These are phyloP conservation scores for Yarrowia galli DNA, from an alignment of 1,139 yeast genomes.

Conservation along the genomic window DNA sequence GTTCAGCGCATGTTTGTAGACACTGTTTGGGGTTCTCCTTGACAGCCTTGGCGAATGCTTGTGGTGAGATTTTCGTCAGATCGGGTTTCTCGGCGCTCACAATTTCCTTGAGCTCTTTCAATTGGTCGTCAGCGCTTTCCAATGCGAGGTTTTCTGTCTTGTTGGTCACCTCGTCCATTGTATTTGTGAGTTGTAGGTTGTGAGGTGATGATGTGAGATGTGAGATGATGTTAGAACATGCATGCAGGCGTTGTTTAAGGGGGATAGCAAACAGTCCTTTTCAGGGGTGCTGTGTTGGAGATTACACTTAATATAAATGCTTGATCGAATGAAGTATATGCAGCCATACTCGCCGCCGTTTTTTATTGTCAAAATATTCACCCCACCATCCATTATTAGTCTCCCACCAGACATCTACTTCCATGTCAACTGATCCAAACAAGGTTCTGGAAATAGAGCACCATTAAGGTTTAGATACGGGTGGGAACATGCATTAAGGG, in stretches of 20 bases:
- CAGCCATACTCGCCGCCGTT: too few species aligned
- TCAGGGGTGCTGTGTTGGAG: too few species aligned
- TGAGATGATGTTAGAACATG: background rate
- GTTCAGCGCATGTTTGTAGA: conserved; percentile 10
- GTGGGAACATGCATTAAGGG: conserved; percentile 14
- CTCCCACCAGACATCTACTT: background rate
- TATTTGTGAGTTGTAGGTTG: background rate
- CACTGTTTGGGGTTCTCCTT: conserved; percentile 12
- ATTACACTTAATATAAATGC: too few species aligned
- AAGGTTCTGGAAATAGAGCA: conserved; percentile 11
- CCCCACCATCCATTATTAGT: background rate
- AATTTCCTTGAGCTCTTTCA: background rate
- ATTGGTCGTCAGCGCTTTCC: conserved; percentile 18
- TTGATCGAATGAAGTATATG: background rate
- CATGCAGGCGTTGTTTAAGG: conserved; percentile 6
- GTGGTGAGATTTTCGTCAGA: conserved; percentile 5
- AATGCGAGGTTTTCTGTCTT: conserved; percentile 2
- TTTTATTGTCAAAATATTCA: background rate
- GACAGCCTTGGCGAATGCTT: conserved; percentile 15
- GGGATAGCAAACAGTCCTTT: background rate
- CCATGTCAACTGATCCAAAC: background rate
- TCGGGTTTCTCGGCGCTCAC: conserved; percentile 23
- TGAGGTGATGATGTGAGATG: conserved; percentile 1
- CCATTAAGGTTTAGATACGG: conserved; percentile 11
- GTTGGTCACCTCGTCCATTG: conserved; percentile 11